phyloP scores from a whole-genome alignment of 495 filamentous ascomycete genomes.

The Cercophora sp. region DNA sequence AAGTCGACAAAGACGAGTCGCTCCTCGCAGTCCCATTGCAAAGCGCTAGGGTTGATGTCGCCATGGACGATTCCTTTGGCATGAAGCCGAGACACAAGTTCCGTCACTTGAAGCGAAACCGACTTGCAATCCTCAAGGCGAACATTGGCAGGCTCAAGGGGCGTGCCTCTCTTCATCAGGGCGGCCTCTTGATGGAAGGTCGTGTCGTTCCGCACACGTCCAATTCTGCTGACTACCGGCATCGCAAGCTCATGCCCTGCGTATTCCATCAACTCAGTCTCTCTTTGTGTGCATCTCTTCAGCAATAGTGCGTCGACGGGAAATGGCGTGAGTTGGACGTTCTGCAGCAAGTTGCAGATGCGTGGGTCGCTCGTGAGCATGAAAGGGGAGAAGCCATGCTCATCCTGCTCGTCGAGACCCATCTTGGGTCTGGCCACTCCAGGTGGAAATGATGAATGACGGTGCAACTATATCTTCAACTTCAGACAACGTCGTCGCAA shows the following conservation, averaged over 20 bases:
- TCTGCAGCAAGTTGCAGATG: not conserved
- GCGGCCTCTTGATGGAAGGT: conserved; percentile 3
- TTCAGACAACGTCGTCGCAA: too few species aligned
- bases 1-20: conserved; percentile 7
- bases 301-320: not conserved
- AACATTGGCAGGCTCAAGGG: not conserved
- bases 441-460: too few species aligned
- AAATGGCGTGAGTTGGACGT: not conserved
- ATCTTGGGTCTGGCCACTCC: too few species aligned
- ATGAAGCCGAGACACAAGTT: conserved; percentile 7
- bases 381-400: not conserved
- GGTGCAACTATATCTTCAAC: too few species aligned
- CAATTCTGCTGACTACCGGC: not conserved
- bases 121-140: not conserved
- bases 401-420: too few species aligned
- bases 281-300: not conserved
- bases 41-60: conserved; percentile 1
- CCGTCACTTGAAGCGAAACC: conserved; percentile 1
- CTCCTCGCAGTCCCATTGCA: conserved; percentile 1
- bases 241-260: conserved; percentile 2
- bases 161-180: not conserved
- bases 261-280: conserved; percentile 2
- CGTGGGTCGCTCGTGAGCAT: conserved; percentile 6
- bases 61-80: conserved; percentile 8
- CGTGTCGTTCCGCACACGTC: not conserved